Conservation (phyloP, 2,329 filamentous ascomycete genomes). For the Cercospora sp. region DNA sequence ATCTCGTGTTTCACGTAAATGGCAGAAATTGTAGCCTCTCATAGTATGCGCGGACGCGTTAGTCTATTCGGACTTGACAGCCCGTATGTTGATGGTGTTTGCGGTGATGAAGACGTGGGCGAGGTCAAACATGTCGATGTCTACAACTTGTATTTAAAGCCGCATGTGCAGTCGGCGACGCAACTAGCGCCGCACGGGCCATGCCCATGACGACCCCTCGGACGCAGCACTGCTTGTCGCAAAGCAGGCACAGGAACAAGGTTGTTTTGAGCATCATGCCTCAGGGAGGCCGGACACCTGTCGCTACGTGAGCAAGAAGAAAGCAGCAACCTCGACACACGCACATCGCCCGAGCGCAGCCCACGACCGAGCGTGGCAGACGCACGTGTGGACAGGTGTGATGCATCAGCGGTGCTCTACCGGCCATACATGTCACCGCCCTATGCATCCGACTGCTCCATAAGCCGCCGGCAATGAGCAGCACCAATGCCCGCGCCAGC, state of each 20-base stretch:
- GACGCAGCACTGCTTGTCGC: background rate
- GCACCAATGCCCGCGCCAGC: conserved; percentile 28
- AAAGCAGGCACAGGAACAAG: background rate
- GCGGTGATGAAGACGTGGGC: background rate
- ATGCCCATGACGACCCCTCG: background rate
- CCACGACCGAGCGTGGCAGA: background rate
- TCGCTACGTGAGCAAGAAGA: background rate
- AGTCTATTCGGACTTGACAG: background rate
- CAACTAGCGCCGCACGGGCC: background rate
- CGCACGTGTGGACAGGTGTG: background rate
- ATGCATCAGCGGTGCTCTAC: conserved; percentile 1
- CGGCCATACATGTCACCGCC: background rate
- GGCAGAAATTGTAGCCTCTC: background rate
- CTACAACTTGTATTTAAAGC: background rate
- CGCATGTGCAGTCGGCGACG: background rate
- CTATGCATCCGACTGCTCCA: conserved; percentile 5
- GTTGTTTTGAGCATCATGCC: background rate
- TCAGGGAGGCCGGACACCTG: background rate
- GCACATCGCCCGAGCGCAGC: background rate
- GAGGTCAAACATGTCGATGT: background rate
- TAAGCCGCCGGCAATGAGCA: conserved; percentile 29
- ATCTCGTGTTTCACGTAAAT: background rate
- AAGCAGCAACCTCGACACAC: background rate
- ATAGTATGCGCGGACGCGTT: background rate
- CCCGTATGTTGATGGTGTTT: background rate